These are phyloP conservation scores for Penicillium aurantiogriseum DNA, from an alignment of 2,329 filamentous ascomycete genomes.

Conservation along the genomic window DNA sequence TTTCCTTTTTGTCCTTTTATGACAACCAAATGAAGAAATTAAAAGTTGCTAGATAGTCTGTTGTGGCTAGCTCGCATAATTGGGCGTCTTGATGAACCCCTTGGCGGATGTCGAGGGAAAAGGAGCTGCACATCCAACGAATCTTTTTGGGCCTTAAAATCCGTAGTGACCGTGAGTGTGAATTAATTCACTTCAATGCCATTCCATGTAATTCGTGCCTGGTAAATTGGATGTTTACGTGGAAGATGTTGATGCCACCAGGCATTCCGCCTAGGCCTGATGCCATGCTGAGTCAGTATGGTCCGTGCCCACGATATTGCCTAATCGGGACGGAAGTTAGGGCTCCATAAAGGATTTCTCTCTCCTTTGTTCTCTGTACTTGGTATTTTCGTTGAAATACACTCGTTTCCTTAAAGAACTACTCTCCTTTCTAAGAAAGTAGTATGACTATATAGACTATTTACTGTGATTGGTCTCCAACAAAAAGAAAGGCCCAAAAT, in stretches of 20 bases:
- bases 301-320: background rate
- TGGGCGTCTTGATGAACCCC: slow-evolving; percentile 1
- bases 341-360: too few relatives aligned
- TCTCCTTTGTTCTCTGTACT: too few relatives aligned
- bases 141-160: background rate
- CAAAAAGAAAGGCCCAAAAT: too few relatives aligned
- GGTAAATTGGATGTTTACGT: slow-evolving; percentile 1
- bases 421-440: too few relatives aligned
- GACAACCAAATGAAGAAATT: background rate
- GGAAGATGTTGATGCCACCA: background rate
- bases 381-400: too few relatives aligned
- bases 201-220: background rate
- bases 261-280: too few relatives aligned
- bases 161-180: background rate
- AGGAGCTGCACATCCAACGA: background rate
- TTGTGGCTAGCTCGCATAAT: slow-evolving; percentile 6
- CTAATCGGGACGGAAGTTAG: background rate
- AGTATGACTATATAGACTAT: too few relatives aligned
- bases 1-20: too few relatives aligned
- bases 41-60: background rate
- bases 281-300: background rate
- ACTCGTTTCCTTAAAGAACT: too few relatives aligned
- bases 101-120: background rate
- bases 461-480: too few relatives aligned
- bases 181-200: background rate